These are phyloP conservation scores for Melanomma pulvis-pyrius DNA, from an alignment of 495 filamentous ascomycete genomes.

Conservation along the genomic window DNA sequence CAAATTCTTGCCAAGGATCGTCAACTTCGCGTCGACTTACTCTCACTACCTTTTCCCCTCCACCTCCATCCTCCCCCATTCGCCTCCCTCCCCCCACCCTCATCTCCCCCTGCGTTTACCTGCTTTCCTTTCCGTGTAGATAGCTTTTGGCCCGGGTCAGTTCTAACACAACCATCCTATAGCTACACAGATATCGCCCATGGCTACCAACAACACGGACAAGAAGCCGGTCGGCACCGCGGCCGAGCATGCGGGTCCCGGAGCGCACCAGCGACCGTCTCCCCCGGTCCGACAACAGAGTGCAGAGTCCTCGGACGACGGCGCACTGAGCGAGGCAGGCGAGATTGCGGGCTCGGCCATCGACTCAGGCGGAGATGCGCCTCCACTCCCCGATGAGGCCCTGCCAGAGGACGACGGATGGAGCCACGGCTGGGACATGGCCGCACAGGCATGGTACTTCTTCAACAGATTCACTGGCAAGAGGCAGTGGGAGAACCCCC, in stretches of 20 bases:
- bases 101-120: background rate
- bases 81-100: background rate
- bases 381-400: slow-evolving; percentile 52
- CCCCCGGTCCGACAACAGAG: background rate
- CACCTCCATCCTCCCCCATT: too few species aligned
- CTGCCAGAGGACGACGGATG: slow-evolving; percentile 79
- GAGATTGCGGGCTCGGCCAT: background rate
- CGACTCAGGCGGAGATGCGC: slow-evolving; percentile 40
- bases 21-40: background rate
- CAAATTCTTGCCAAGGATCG: background rate
- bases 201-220: background rate
- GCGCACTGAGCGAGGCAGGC: background rate
- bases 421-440: slow-evolving; percentile 80
- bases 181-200: background rate
- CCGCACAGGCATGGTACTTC: slow-evolving; percentile 77
- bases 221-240: background rate
- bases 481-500: slow-evolving; percentile 89
- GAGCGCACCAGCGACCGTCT: background rate
- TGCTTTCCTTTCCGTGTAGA: background rate
- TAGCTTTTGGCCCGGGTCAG: background rate
- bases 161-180: background rate
- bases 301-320: background rate
- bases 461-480: slow-evolving; percentile 78
- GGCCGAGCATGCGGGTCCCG: background rate
- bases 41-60: background rate